phyloP scores from a whole-genome alignment of 257 asterid species.

The Pogostemon cablin region DNA sequence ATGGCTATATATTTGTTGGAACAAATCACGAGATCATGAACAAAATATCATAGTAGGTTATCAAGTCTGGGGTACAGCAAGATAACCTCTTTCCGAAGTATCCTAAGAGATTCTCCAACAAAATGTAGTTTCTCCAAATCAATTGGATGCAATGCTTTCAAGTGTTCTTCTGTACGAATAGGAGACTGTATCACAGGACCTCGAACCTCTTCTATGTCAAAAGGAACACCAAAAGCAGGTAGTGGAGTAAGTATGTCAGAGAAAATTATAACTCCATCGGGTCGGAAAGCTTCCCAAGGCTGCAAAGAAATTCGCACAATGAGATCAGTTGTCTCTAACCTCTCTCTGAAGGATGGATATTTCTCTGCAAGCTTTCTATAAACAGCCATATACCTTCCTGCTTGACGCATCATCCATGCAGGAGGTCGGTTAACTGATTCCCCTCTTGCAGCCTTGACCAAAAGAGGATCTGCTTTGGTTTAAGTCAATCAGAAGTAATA shows the following conservation, averaged over 20 bases:
- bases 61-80: constrained; percentile 7
- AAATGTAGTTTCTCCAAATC: constrained; percentile 79
- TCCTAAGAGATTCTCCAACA: constrained; percentile 84
- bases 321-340: constrained; percentile 99
- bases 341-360: constrained; percentile 95
- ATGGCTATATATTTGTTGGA: background rate
- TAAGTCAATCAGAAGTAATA: constrained; percentile 20
- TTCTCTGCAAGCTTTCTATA: constrained; percentile 95
- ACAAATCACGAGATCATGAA: constrained; percentile 13
- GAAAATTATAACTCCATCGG: constrained; percentile 96
- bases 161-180: constrained; percentile 73
- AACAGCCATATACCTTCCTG: constrained; percentile 96
- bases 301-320: constrained; percentile 98
- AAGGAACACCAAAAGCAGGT: constrained; percentile 97
- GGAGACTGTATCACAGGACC: constrained; percentile 95
- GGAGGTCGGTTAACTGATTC: constrained; percentile 83
- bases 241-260: constrained; percentile 95
- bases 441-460: constrained; percentile 96
- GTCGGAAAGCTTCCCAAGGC: constrained; percentile 98
- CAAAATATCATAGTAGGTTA: constrained; percentile 6
- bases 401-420: constrained; percentile 99
- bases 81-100: constrained; percentile 74
- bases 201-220: constrained; percentile 86
- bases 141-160: constrained; percentile 71
- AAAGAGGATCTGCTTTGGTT: constrained; percentile 68